phyloP scores from a whole-genome alignment of 495 filamentous ascomycete genomes.

The Neurospora sp. region DNA sequence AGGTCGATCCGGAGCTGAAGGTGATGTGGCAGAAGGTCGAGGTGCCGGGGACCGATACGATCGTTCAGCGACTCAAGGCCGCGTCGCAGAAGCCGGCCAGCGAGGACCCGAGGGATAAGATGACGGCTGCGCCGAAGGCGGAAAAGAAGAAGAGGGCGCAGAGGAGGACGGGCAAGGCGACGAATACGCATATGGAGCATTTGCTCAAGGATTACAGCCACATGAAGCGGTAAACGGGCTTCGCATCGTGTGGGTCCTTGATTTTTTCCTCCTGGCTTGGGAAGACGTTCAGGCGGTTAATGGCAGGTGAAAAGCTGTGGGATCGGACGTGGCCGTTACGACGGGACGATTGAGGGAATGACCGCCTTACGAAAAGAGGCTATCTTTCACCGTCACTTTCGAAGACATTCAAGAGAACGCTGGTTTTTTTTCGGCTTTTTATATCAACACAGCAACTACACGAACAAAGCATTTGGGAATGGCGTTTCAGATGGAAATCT shows the following conservation, averaged over 20 bases:
- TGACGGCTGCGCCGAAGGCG: constrained; percentile 46
- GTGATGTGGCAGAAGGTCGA: constrained; percentile 71
- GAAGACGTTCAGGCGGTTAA: neutral
- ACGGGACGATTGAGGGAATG: neutral
- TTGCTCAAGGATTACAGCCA: constrained; percentile 78
- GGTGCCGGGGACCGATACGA: constrained; percentile 62
- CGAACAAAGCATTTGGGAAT: neutral
- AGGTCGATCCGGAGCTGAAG: constrained; percentile 74
- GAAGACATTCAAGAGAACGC: neutral
- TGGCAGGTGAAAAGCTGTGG: neutral
- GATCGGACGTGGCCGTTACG: neutral
- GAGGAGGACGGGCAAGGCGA: constrained; percentile 70
- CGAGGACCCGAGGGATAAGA: constrained; percentile 56
- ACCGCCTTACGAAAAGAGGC: neutral
- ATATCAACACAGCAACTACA: neutral
- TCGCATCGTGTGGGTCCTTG: neutral
- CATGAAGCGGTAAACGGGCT: constrained; percentile 24
- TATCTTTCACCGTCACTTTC: neutral
- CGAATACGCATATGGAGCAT: constrained; percentile 86
- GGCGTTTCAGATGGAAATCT: neutral
- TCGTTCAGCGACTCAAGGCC: constrained; percentile 63
- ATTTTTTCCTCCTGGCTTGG: neutral
- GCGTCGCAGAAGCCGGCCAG: constrained; percentile 70
- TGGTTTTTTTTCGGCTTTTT: neutral
- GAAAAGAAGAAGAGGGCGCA: constrained; percentile 58